Percentiles rank a stretch among this genome's conserved stretches.
Evolutionary conservation across 75 land plant genomes (phyloP).

Genomic region (Pinus taeda): DNA sequence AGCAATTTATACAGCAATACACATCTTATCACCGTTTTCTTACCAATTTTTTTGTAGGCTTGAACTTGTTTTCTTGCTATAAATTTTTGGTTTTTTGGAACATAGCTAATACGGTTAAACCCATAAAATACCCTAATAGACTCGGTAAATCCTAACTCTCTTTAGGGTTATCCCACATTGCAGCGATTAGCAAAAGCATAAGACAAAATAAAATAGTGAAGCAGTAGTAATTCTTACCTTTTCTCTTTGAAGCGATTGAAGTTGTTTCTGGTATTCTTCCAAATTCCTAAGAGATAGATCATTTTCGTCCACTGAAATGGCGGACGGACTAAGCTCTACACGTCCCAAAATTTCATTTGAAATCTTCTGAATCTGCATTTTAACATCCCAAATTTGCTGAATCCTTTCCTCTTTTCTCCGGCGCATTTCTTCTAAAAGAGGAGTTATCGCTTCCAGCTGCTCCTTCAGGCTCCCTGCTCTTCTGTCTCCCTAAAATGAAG

Average conservation of each 20-base stretch:
- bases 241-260: slow-evolving; percentile 69
- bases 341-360: slow-evolving; percentile 52
- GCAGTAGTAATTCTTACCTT: slow-evolving; percentile 42
- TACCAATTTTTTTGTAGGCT: too few relatives aligned
- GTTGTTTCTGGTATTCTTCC: slow-evolving; percentile 56
- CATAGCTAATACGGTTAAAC: too few relatives aligned
- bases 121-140: too few relatives aligned
- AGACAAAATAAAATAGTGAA: too few relatives aligned
- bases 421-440: slow-evolving; percentile 60
- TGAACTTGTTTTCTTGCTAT: too few relatives aligned
- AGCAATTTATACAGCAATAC: too few relatives aligned
- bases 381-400: slow-evolving; percentile 52
- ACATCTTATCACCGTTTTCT: too few relatives aligned
- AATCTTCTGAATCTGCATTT: slow-evolving; percentile 62
- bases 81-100: too few relatives aligned
- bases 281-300: slow-evolving; percentile 69
- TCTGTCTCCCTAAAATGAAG: slow-evolving; percentile 36
- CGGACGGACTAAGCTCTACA: not conserved
- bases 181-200: too few relatives aligned
- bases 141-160: too few relatives aligned
- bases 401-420: slow-evolving; percentile 55
- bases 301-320: slow-evolving; percentile 29
- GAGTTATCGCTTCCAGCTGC: slow-evolving; percentile 55
- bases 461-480: slow-evolving; percentile 45
- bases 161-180: too few relatives aligned